A percentile compares a stretch with the other conserved stretches of the same genome.
These are phyloP conservation scores for Caryopteris hybrid DNA, from an alignment of 305 asterid species.

Conservation along the genomic window DNA sequence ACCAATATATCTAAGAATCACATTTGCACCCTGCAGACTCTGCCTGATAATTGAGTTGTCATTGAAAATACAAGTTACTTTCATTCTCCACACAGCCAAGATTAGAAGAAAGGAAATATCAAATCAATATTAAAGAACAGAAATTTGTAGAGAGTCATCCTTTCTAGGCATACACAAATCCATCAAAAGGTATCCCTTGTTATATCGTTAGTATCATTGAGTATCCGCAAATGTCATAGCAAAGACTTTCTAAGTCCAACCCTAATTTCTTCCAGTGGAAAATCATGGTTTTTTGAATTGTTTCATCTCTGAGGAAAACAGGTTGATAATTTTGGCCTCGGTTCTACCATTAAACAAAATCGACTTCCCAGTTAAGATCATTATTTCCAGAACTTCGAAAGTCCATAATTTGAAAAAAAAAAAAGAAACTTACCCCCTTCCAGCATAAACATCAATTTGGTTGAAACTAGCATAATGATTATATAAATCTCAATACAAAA, in stretches of 20 bases:
- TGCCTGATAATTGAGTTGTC: slow-evolving; percentile 37
- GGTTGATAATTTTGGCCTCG: neutral
- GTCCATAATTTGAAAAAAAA: no score
- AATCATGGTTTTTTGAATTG: neutral
- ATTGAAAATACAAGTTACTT: neutral
- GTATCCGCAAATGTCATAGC: neutral
- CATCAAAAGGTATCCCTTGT: neutral
- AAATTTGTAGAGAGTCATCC: neutral
- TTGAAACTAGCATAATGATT: no score
- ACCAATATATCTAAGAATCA: slow-evolving; percentile 58
- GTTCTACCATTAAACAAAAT: no score
- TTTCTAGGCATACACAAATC: neutral
- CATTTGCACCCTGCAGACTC: slow-evolving; percentile 54
- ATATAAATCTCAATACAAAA: no score
- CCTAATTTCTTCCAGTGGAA: neutral
- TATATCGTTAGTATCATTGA: neutral
- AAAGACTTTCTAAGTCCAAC: neutral
- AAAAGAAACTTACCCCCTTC: neutral
- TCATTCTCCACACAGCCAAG: neutral
- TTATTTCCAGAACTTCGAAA: no score
- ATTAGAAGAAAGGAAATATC: neutral
- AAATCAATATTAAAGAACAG: neutral
- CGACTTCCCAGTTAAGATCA: no score
- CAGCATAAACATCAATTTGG: neutral
- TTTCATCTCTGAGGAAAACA: neutral